phyloP scores from a whole-genome alignment of 2,329 filamentous ascomycete genomes.

The Clarireedia paspali region DNA sequence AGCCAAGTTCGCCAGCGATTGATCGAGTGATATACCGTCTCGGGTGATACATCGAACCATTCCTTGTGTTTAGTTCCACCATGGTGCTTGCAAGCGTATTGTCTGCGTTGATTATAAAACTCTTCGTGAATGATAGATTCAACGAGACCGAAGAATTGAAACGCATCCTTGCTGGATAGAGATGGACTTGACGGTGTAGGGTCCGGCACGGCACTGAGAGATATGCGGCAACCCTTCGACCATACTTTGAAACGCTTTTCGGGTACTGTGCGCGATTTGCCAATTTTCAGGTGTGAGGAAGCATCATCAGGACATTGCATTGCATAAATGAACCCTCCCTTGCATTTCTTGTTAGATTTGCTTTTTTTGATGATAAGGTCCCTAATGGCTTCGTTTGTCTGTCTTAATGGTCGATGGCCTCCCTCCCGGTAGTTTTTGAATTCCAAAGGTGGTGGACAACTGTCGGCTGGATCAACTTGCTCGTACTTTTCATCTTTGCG shows the following conservation, averaged over 20 bases:
- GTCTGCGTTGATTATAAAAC: constrained; percentile 11
- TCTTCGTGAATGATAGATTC: constrained; percentile 12
- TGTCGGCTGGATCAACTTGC: too few species aligned
- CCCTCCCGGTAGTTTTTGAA: too few species aligned
- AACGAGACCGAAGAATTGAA: constrained; percentile 9
- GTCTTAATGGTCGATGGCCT: background rate
- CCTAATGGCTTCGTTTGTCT: background rate
- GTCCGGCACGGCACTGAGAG: background rate
- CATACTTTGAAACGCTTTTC: constrained; percentile 3
- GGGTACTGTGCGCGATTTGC: constrained; percentile 5
- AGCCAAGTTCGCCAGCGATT: constrained; percentile 15
- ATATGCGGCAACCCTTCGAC: constrained; percentile 8
- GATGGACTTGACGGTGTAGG: background rate
- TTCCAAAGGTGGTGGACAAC: too few species aligned
- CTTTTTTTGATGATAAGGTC: background rate
- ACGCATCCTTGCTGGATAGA: constrained; percentile 3
- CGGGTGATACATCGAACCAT: constrained; percentile 13
- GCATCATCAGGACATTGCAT: constrained; percentile 1
- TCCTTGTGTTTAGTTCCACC: constrained; percentile 9
- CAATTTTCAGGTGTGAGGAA: constrained; percentile 11
- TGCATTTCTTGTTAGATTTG: background rate
- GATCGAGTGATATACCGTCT: constrained; percentile 9
- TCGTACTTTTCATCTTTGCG: too few species aligned
- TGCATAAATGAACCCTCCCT: background rate
- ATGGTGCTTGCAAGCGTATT: constrained; percentile 5